Base-by-base conservation (phyloP, 768 basidiomycete species). In the Amylocystis lapponica region DNA sequence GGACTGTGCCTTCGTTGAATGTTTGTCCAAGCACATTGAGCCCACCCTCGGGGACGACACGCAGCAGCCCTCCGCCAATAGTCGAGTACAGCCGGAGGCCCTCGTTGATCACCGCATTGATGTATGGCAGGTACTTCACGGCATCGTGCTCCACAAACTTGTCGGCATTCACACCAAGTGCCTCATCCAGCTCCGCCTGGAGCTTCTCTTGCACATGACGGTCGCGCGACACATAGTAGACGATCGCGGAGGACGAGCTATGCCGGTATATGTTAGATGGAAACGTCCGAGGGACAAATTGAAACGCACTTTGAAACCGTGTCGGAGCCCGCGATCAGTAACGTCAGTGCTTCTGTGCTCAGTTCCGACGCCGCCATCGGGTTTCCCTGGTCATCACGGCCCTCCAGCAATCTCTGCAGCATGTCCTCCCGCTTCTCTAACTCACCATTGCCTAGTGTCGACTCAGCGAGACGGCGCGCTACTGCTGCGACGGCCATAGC, bases 71-170 rank as follows among this genome's bases (percentile, higher is more conserved):
- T n/a, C 57, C 52, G 6, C 57, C 60, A 17, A 52, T 50, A 19
- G 60, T 59, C 12, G 58, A 57, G 44, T 60, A 54, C 11, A 63
- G 43, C 12, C 63, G 52, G 11, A 61, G 52, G 2, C 52, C 61
- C 33, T 65, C 61, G 35, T 58, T 53, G 46, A 65, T 61, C 26
- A 54, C 55, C 20, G 60, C 61, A 41, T 63, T 51, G 22, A 65
- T 57, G 49, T 49, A 49, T 7, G 42, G 47, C 5, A 49, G 29
- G 23, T 49, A 27, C 42, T 49, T 44, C 6, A 49, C 31, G 6
- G 29, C 30, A 9, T 44, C 43, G 26, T 44, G 40, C 9, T 30
- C 38, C 3, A 20, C 38, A 13, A 34, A 32, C 10, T 37, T 27
- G n/a, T 4, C 8, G 17, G 19, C 39, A 20, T 31, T n/a, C 17